Percentiles rank a stretch among this genome's conserved stretches.
phyloP scores from a whole-genome alignment of 2,329 filamentous ascomycete species.

The Delphinella strobiligena region DNA sequence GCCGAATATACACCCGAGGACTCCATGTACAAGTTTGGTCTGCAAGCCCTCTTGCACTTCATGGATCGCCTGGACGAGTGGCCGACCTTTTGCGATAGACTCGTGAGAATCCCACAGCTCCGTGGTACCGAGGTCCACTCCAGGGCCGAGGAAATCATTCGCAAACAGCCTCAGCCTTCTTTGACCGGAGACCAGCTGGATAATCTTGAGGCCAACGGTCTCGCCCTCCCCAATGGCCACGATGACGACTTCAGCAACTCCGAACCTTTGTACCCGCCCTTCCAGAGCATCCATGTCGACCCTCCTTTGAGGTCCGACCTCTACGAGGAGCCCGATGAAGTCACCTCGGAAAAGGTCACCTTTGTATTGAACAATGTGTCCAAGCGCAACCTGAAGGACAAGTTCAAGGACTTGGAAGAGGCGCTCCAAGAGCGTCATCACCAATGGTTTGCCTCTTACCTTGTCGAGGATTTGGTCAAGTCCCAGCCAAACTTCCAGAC shows the following conservation, averaged over 20 bases:
- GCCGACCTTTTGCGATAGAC: slow-evolving; percentile 84
- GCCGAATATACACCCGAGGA: slow-evolving; percentile 71
- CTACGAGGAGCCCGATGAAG: slow-evolving; percentile 73
- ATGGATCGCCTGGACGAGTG: slow-evolving; percentile 76
- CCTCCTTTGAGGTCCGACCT: slow-evolving; percentile 48
- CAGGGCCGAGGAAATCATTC: slow-evolving; percentile 70
- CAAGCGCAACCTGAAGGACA: slow-evolving; percentile 71
- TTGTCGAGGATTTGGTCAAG: slow-evolving; percentile 93
- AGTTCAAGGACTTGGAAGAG: slow-evolving; percentile 69
- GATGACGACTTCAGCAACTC: slow-evolving; percentile 47
- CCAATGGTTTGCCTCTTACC: slow-evolving; percentile 91
- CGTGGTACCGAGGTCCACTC: slow-evolving; percentile 67
- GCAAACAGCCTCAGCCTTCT: slow-evolving; percentile 44
- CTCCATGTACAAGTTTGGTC: slow-evolving; percentile 95
- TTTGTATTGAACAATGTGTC: slow-evolving; percentile 97
- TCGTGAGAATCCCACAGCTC: slow-evolving; percentile 70
- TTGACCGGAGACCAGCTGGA: slow-evolving; percentile 2
- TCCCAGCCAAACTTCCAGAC: slow-evolving; percentile 94
- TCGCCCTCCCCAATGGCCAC: slow-evolving; percentile 53
- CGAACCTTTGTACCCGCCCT: slow-evolving; percentile 57
- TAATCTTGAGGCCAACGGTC: not conserved
- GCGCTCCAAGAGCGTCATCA: slow-evolving; percentile 71
- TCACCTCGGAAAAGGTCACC: slow-evolving; percentile 82
- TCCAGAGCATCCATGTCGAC: slow-evolving; percentile 68
- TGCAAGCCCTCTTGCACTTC: slow-evolving; percentile 87